Evolutionary conservation across 495 filamentous ascomycete species (phyloP), one percentile per base, ranked within the genome.

Genomic region (Sabuloglossum arenarium): DNA sequence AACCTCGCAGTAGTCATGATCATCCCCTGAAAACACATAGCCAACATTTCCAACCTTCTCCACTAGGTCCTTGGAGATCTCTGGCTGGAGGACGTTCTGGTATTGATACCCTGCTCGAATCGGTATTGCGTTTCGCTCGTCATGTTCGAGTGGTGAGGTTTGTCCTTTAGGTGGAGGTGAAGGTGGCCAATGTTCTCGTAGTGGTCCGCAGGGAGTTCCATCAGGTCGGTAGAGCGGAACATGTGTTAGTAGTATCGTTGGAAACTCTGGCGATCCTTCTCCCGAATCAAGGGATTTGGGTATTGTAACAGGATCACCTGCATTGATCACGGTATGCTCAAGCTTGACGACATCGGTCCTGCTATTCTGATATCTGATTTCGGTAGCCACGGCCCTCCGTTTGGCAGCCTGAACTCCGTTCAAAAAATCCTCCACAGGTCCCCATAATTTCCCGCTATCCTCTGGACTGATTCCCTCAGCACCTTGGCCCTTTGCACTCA

Each of bases 1-100:
- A 25, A 97, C 68, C 56, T 95, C 88, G 68, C 93, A 99, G 69
- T 97, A 94, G 67, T 99, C 93, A 68, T 99, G 93, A 66, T 99
- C 93, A 62, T 99, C 93, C 1, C 93, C 93, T 1, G 88, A 94
- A 65, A 96, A 97, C 42, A 86, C 81, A 53, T 88, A 80, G 8
- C 73, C 67, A 19, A 94, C 79, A 50, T 87, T 80, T 21, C 87
- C 86, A 29, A 87, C 73, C 52, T 79, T 80, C 23, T 81, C 74
- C 27, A 94, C 67, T 14, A 96, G 64, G 31, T 79, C 76, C 16
- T 78, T 72, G 3, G 89, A 90, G 56, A 94, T 77, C 5, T 78
- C 69, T 37, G 77, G 75, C 14, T 75, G 79, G 25, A 97, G 76
- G 6, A 96, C 93, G 63, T 97, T 99, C 65, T 96, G 90, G 66